A percentile compares a stretch with the other conserved stretches of the same genome.
Evolutionary conservation across 345 rosid genomes (phyloP).

Genomic region (Cardamine chenopodiifolia): DNA sequence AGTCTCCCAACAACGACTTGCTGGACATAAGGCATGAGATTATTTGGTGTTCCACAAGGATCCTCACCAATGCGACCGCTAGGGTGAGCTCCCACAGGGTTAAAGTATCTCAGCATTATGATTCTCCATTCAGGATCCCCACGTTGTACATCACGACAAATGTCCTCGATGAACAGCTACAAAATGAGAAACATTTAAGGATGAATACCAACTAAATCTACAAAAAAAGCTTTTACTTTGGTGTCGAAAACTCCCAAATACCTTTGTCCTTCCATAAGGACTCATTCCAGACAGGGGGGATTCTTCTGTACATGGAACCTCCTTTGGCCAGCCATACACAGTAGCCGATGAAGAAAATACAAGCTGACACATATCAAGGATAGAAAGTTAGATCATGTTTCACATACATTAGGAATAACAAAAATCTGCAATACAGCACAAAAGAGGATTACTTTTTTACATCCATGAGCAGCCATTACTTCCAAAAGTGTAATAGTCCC

Average conservation of each 20-base stretch:
- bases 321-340: slow-evolving; percentile 97
- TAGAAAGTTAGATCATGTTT: slow-evolving; percentile 23
- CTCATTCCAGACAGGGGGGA: slow-evolving; percentile 68
- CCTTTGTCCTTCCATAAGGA: slow-evolving; percentile 98
- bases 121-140: slow-evolving; percentile 90
- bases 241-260: slow-evolving; percentile 20
- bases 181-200: slow-evolving; percentile 7
- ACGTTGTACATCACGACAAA: slow-evolving; percentile 70
- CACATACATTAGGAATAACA: not conserved
- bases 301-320: slow-evolving; percentile 94
- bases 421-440: slow-evolving; percentile 13
- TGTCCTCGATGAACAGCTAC: slow-evolving; percentile 94
- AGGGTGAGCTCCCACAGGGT: slow-evolving; percentile 98
- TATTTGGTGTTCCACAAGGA: slow-evolving; percentile 94
- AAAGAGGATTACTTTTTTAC: slow-evolving; percentile 71
- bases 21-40: slow-evolving; percentile 98
- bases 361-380: slow-evolving; percentile 62
- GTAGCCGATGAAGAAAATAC: slow-evolving; percentile 99
- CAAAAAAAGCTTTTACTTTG: not conserved
- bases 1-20: slow-evolving; percentile 97
- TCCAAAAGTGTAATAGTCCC: slow-evolving; percentile 85
- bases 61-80: slow-evolving; percentile 96
- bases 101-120: slow-evolving; percentile 89
- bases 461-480: slow-evolving; percentile 83
- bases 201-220: slow-evolving; percentile 4